These are phyloP conservation scores for Artemisia argyi DNA, from an alignment of 129 eudicot genomes.

Conservation along the genomic window DNA sequence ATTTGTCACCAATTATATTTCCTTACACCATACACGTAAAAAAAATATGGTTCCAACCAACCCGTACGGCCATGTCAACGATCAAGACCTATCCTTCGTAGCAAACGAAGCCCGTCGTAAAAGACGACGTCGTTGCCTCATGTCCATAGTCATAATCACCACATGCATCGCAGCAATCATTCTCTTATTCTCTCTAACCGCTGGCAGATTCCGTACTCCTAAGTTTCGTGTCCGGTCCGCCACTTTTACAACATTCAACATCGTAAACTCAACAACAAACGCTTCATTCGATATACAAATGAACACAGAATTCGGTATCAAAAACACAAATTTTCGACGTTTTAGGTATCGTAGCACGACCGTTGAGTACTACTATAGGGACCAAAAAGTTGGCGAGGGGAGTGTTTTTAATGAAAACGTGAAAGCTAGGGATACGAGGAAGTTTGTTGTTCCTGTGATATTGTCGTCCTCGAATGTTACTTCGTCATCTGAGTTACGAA, in stretches of 20 bases:
- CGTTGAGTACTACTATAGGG: constrained; percentile 34
- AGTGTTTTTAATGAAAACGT: constrained; percentile 24
- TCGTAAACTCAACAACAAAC: constrained; percentile 23
- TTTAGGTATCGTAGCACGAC: constrained; percentile 28
- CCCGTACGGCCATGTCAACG: constrained; percentile 40
- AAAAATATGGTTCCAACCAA: constrained; percentile 33
- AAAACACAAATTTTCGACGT: constrained; percentile 31
- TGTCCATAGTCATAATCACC: constrained; percentile 15
- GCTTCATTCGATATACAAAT: constrained; percentile 26
- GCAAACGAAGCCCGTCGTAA: constrained; percentile 27
- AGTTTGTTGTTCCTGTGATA: constrained; percentile 36
- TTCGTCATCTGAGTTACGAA: constrained; percentile 28
- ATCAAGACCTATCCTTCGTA: constrained; percentile 26
- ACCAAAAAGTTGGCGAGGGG: constrained; percentile 31
- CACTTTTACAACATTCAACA: constrained; percentile 28
- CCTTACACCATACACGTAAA: background rate
- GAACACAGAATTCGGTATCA: constrained; percentile 32
- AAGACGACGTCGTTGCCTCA: constrained; percentile 27
- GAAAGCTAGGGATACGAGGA: constrained; percentile 31
- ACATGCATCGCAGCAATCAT: constrained; percentile 18
- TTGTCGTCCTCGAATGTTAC: constrained; percentile 30
- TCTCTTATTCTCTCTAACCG: constrained; percentile 26
- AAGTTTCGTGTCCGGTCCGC: constrained; percentile 36
- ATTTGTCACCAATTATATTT: background rate
- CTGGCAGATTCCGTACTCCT: constrained; percentile 32